phyloP scores from a whole-genome alignment of 768 basidiomycete species.

The Macrolepiota fuliginosa region DNA sequence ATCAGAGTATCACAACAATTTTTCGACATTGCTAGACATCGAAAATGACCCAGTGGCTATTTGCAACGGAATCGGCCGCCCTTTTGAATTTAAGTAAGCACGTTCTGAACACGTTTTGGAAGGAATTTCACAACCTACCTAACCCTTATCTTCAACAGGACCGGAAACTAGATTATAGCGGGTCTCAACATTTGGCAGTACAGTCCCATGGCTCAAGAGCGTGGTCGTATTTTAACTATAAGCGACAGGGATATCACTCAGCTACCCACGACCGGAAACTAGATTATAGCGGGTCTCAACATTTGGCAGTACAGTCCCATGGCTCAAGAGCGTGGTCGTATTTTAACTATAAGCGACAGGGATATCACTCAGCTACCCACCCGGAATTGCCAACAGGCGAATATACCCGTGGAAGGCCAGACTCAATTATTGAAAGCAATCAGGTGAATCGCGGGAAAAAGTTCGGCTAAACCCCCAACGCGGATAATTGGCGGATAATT shows the following conservation, averaged over 20 bases:
- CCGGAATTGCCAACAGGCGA: not conserved
- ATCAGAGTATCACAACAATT: not conserved
- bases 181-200: not conserved
- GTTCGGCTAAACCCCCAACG: not conserved
- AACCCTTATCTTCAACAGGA: too few relatives aligned
- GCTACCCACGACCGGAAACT: too few relatives aligned
- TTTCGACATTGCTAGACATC: not conserved
- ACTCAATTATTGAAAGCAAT: not conserved
- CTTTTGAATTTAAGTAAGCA: not conserved
- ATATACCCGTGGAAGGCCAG: not conserved
- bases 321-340: not conserved
- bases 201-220: not conserved
- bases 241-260: too few relatives aligned
- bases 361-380: not conserved
- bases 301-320: not conserved
- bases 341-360: not conserved
- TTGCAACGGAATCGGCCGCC: not conserved
- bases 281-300: too few relatives aligned
- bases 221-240: not conserved
- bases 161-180: not conserved
- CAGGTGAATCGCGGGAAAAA: constrained; percentile 8
- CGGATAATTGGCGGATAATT: constrained; percentile 7
- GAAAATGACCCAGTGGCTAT: not conserved
- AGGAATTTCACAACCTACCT: not conserved
- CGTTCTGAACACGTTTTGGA: not conserved